Evolutionary conservation across 225 moss, liverwort and hornwort species (phyloP).

Genomic region (Physcomitrellopsis africana): DNA sequence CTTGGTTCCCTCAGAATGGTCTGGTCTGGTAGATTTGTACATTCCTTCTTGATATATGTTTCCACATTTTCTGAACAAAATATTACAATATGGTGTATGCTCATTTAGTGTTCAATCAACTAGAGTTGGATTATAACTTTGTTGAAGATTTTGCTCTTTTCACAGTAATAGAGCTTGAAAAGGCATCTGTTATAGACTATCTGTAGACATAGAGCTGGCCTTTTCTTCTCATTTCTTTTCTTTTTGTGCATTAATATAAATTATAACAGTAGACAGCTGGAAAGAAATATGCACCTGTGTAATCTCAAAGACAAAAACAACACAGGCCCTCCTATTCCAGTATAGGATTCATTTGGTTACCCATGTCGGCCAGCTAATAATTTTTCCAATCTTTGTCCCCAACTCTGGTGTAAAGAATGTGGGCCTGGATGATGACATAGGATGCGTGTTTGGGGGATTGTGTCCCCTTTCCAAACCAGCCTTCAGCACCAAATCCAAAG

Average conservation of each 20-base stretch:
- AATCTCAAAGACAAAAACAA: no score
- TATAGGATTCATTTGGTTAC: not conserved
- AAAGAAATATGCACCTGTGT: no score
- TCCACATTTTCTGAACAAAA: constrained; percentile 7
- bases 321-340: not conserved
- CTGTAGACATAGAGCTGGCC: no score
- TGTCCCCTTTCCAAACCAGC: constrained; percentile 1
- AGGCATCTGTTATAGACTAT: no score
- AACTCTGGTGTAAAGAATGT: constrained; percentile 19
- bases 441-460: constrained; percentile 29
- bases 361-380: constrained; percentile 13
- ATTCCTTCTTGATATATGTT: constrained; percentile 25
- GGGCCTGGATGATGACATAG: constrained; percentile 8
- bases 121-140: not conserved
- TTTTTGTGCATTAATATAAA: no score
- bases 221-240: no score
- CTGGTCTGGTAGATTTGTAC: constrained; percentile 32
- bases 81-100: constrained; percentile 11
- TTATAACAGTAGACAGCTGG: no score
- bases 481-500: constrained; percentile 1
- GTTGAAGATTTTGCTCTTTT: not conserved
- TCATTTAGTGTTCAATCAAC: constrained; percentile 3
- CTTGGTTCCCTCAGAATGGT: constrained; percentile 7
- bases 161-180: no score
- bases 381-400: constrained; percentile 22